Evolutionary conservation across 257 asterid genomes (phyloP).

Genomic region (Forsythia suspensa): DNA sequence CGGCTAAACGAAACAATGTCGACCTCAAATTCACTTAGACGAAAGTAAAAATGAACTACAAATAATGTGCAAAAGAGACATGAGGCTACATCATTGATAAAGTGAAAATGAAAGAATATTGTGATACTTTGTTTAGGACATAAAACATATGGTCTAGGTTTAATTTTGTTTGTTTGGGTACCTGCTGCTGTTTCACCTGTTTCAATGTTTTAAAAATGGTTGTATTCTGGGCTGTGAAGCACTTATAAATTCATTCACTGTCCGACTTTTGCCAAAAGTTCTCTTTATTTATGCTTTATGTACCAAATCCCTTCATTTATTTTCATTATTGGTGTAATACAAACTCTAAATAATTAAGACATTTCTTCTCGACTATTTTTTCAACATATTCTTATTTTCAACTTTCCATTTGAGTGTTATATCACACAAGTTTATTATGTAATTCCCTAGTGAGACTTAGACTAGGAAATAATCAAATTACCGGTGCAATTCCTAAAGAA

Average conservation of each 20-base stretch:
- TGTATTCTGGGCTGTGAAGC: constrained; percentile 31
- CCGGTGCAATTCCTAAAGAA: too few species aligned
- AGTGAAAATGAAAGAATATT: constrained; percentile 21
- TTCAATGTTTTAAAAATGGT: constrained; percentile 5
- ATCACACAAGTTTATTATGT: too few species aligned
- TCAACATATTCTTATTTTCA: too few species aligned
- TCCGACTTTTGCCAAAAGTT: constrained; percentile 29
- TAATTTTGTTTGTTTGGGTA: constrained; percentile 10
- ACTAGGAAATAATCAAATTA: too few species aligned
- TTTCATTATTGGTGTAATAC: not conserved
- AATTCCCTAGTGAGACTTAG: too few species aligned
- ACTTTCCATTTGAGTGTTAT: too few species aligned
- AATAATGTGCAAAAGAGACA: not conserved
- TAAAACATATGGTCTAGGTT: not conserved
- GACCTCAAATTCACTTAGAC: not conserved
- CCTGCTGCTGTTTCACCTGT: constrained; percentile 43
- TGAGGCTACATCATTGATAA: not conserved
- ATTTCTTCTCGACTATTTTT: too few species aligned
- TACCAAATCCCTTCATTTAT: constrained; percentile 6
- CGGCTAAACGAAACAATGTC: too few species aligned
- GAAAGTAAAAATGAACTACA: not conserved
- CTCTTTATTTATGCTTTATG: constrained; percentile 23
- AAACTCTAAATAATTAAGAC: not conserved
- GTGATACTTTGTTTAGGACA: constrained; percentile 33
- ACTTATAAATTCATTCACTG: constrained; percentile 14